Percentiles rank a stretch among this genome's conserved stretches.
These are phyloP conservation scores for Naegleria lovaniensis DNA, from an alignment of 208 protist genomes.

Conservation along the genomic window DNA sequence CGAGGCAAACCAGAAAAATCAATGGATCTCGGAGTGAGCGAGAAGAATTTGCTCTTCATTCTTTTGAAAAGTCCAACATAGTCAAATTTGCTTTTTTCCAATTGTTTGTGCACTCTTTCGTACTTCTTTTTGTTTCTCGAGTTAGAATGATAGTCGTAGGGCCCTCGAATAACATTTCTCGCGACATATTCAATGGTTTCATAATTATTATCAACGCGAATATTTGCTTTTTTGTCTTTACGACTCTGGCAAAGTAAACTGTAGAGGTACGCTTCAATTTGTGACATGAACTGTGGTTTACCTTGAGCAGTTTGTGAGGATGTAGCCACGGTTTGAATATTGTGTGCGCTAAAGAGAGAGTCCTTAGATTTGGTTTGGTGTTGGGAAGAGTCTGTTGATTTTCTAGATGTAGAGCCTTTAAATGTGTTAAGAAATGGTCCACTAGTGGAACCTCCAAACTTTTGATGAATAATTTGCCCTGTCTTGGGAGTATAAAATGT, in stretches of 20 bases:
- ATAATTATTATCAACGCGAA: background rate
- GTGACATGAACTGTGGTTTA: background rate
- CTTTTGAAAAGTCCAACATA: background rate
- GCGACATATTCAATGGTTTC: background rate
- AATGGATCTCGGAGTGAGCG: background rate
- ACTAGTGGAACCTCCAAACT: background rate
- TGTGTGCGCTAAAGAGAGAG: background rate
- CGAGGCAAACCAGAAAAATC: background rate
- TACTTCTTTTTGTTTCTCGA: background rate
- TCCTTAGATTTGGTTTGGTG: background rate
- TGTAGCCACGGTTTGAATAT: background rate
- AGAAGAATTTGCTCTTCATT: background rate
- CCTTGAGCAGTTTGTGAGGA: background rate
- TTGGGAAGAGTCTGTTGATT: background rate
- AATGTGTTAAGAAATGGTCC: background rate
- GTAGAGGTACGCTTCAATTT: background rate
- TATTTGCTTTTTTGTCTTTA: background rate
- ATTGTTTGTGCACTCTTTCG: background rate
- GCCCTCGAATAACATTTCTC: background rate
- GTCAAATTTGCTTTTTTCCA: background rate
- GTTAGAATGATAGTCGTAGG: background rate
- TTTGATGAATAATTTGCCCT: background rate
- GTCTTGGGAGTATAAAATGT: slow-evolving; percentile 1
- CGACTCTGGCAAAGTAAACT: background rate
- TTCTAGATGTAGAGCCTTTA: background rate